A percentile compares a stretch with the other conserved stretches of the same genome.
Conservation (phyloP, 345 rosid species). For the Physaria fendleri region DNA sequence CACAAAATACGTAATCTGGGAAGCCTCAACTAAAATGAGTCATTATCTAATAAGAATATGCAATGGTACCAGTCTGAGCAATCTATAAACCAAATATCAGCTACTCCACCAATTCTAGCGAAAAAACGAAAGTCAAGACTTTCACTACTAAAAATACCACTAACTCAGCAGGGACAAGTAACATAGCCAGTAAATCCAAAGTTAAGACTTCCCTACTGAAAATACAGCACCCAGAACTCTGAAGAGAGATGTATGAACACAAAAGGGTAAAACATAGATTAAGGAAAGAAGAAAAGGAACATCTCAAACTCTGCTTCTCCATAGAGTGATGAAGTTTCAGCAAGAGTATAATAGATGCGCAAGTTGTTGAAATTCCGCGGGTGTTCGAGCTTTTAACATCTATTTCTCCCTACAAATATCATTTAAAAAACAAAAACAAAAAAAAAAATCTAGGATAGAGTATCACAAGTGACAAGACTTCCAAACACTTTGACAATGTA, state of each 20-base stretch:
- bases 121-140: background rate
- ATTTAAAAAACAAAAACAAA: no score
- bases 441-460: no score
- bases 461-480: background rate
- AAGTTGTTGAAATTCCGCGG: background rate
- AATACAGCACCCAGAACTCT: background rate
- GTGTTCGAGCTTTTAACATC: background rate
- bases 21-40: background rate
- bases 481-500: background rate
- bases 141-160: background rate
- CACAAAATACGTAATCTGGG: background rate
- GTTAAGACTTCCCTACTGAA: background rate
- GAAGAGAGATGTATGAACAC: background rate
- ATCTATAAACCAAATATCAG: background rate
- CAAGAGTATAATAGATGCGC: background rate
- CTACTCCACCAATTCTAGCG: background rate
- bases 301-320: constrained; percentile 2
- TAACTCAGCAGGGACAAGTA: constrained; percentile 4
- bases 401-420: constrained; percentile 1
- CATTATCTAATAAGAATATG: background rate
- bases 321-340: background rate
- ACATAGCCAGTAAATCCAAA: background rate
- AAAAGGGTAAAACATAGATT: background rate
- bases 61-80: background rate
- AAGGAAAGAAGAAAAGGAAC: background rate